Conservation (phyloP, 495 filamentous ascomycete species). For the Tuber aestivum region DNA sequence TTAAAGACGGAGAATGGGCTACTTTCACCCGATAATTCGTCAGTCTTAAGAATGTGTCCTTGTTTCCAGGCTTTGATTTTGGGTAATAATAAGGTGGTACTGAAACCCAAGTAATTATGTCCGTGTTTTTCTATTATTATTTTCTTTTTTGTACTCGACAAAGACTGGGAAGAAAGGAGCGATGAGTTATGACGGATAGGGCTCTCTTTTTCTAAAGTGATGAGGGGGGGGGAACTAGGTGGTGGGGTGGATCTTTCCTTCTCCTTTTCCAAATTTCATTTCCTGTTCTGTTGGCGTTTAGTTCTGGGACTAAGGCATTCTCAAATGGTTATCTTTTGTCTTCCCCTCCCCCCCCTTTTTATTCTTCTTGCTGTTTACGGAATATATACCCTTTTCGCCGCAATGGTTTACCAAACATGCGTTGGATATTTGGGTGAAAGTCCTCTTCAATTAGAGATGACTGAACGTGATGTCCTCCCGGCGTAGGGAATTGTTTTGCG, state of each 20-base stretch:
- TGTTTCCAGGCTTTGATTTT: constrained; percentile 8
- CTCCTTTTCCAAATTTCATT: background rate
- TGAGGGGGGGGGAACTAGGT: background rate
- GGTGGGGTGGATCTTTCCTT: background rate
- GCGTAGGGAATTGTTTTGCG: background rate
- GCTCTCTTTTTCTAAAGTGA: background rate
- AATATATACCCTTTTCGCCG: background rate
- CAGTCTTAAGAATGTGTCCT: constrained; percentile 9
- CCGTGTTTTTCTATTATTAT: background rate
- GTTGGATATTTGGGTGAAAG: background rate
- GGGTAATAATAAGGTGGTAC: constrained; percentile 11
- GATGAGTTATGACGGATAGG: constrained; percentile 1
- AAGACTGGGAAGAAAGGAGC: background rate
- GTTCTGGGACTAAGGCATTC: background rate
- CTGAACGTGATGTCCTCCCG: background rate
- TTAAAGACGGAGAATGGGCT: constrained; percentile 12
- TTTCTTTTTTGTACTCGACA: background rate
- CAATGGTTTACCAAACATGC: background rate
- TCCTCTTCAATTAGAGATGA: background rate
- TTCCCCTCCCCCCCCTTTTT: background rate
- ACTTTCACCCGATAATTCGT: background rate
- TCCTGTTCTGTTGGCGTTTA: background rate
- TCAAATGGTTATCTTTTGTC: background rate
- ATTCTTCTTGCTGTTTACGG: background rate
- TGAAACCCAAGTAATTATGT: constrained; percentile 31